Conservation (phyloP, 441 rosid genomes). For the Adansonia rubrostipa region DNA sequence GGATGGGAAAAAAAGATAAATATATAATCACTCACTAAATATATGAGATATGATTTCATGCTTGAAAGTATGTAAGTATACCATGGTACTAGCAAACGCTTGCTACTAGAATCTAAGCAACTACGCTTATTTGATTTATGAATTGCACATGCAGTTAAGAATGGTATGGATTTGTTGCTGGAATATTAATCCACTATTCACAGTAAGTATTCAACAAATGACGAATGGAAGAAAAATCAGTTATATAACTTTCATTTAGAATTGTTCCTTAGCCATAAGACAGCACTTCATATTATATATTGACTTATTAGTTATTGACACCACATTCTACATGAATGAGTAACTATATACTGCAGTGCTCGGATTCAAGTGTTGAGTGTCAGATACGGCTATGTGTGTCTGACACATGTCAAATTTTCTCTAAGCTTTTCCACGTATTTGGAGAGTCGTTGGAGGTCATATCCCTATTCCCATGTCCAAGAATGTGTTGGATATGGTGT, state of each 20-base stretch:
- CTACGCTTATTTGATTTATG: background rate
- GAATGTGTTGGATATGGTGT: no score
- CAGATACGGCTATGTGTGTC: no score
- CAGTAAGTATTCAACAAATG: background rate
- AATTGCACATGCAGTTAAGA: slow-evolving; percentile 16
- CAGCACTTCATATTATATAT: background rate
- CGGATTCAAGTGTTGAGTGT: no score
- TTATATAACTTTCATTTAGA: slow-evolving; percentile 2
- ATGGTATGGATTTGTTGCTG: background rate
- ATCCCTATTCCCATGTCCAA: no score
- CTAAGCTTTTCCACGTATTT: no score
- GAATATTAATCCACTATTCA: slow-evolving; percentile 4
- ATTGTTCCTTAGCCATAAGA: background rate
- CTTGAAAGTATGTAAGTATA: slow-evolving; percentile 6
- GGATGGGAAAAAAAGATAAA: slow-evolving; percentile 24
- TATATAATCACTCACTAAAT: slow-evolving; percentile 2
- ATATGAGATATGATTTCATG: slow-evolving; percentile 3
- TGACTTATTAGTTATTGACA: background rate
- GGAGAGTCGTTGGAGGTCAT: no score
- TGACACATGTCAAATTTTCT: no score
- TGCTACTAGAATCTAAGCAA: background rate
- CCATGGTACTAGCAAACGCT: background rate
- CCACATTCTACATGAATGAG: background rate
- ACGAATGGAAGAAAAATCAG: background rate
- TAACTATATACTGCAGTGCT: background rate